phyloP scores from a whole-genome alignment of 768 basidiomycete genomes.

The Hypholoma sublateritium region DNA sequence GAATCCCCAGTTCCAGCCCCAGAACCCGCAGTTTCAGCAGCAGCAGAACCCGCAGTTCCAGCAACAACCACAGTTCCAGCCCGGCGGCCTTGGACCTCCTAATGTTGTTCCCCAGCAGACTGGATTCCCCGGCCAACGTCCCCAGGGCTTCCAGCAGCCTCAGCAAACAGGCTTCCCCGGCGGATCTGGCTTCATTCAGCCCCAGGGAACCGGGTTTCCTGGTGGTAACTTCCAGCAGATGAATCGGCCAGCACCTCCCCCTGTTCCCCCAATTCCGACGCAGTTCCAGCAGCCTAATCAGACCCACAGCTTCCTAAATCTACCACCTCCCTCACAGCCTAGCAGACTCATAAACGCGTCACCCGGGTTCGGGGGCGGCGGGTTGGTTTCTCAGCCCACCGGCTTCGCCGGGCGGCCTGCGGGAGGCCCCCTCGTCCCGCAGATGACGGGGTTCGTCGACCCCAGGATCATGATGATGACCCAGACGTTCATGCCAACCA shows the following conservation, averaged over 20 bases:
- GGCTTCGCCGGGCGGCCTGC: slow-evolving; percentile 47
- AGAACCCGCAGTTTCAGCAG: slow-evolving; percentile 45
- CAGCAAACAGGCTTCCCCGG: slow-evolving; percentile 58
- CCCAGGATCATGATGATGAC: slow-evolving; percentile 88
- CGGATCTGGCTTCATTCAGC: slow-evolving; percentile 42
- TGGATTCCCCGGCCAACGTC: slow-evolving; percentile 46
- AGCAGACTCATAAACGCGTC: slow-evolving; percentile 57
- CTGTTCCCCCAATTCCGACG: slow-evolving; percentile 62
- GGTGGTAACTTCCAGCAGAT: slow-evolving; percentile 41
- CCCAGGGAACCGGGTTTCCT: slow-evolving; percentile 55
- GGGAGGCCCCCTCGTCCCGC: slow-evolving; percentile 56
- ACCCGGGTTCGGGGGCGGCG: slow-evolving; percentile 44
- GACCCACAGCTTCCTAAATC: slow-evolving; percentile 37
- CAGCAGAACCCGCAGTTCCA: slow-evolving; percentile 38
- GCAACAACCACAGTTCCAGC: slow-evolving; percentile 37
- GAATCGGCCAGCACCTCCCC: slow-evolving; percentile 47
- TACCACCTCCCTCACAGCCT: slow-evolving; percentile 39
- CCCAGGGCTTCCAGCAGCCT: slow-evolving; percentile 51
- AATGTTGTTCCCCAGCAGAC: slow-evolving; percentile 64
- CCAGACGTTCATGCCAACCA: slow-evolving; percentile 88
- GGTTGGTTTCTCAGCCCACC: slow-evolving; percentile 52
- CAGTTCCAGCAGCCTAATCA: slow-evolving; percentile 59
- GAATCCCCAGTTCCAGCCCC: slow-evolving; percentile 45
- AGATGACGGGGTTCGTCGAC: slow-evolving; percentile 79
- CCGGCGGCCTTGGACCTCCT: slow-evolving; percentile 31